Evolutionary conservation across 2,329 filamentous ascomycete genomes (phyloP).

Genomic region (Cercospora sp.): DNA sequence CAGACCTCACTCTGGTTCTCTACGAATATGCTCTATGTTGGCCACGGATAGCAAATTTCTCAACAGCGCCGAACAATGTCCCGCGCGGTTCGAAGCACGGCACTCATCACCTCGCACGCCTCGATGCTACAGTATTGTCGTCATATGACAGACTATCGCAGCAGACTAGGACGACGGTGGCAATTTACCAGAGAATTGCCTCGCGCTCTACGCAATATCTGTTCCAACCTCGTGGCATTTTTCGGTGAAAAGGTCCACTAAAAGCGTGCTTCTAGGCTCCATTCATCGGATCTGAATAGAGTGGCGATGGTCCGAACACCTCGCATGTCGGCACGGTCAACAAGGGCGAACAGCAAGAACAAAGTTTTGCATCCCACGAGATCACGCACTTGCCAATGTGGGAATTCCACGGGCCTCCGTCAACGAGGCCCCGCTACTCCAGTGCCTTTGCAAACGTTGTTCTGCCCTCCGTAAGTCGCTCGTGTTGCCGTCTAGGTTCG

Average conservation of each 20-base stretch:
- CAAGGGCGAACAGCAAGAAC: slow-evolving; percentile 15
- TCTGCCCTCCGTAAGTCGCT: not conserved
- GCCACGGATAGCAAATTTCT: not conserved
- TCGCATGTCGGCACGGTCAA: slow-evolving; percentile 18
- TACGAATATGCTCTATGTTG: slow-evolving; percentile 1
- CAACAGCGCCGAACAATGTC: not conserved
- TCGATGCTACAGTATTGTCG: not conserved
- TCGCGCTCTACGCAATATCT: slow-evolving; percentile 5
- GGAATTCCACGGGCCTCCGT: slow-evolving; percentile 28
- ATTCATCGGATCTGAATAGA: slow-evolving; percentile 22
- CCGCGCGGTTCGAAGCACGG: not conserved
- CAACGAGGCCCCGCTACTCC: slow-evolving; percentile 26
- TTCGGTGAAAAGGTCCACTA: slow-evolving; percentile 15
- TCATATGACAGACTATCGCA: not conserved
- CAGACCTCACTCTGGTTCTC: slow-evolving; percentile 9
- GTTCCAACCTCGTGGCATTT: slow-evolving; percentile 16
- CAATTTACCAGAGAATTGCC: slow-evolving; percentile 1
- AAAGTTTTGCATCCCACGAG: slow-evolving; percentile 23
- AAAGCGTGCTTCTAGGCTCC: slow-evolving; percentile 16
- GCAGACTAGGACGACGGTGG: not conserved
- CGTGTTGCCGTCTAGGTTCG: slow-evolving; percentile 5
- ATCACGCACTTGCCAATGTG: slow-evolving; percentile 18
- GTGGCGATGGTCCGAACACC: slow-evolving; percentile 20
- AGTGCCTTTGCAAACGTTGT: slow-evolving; percentile 17
- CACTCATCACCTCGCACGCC: not conserved